Evolutionary conservation across 371 early-diverging fungal species (phyloP), one percentile per base, ranked within the genome.

Genomic region (Apophysomyces trapeziformis): DNA sequence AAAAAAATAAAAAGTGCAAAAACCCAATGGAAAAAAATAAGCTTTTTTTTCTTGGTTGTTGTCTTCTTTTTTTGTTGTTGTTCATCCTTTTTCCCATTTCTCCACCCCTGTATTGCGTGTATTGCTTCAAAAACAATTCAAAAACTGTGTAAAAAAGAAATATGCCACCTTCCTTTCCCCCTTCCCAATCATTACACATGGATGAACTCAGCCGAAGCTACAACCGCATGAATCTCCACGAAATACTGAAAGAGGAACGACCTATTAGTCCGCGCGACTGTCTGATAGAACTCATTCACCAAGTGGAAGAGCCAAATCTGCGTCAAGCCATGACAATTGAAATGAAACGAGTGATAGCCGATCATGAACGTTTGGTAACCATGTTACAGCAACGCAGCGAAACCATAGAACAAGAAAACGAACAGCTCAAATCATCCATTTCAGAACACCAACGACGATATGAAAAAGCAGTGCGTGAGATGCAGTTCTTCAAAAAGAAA

Each of bases 401-500:
- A 13, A 32, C 62, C 1, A 26, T 77, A 4, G 71, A 77, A 32
- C 66, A 67, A 26, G 75, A 80, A 66, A 75, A 71, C 39, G 60
- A 68, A 3, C 72, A 74, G 46, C 61, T 75, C 13, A 72, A 71
- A 18, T 13, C 57, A 1, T 60, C 74, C n/a, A 59, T 77, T 6
- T 8, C 32, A 5, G 80, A 80, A 21, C 71, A 69, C 18, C 80
- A 80, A 47, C 67, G 69, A 38, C 69, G 77, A 37, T 82, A 82
- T 43, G 82, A 82, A 57, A 82, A 82, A 45, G 82, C 82, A 1
- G 82, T 82, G 11, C 68, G 82, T 9, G 82, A 82, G 57, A 79
- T 79, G 79, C 79, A 82, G 21, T 82, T 79, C 38, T 82, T 79
- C 39, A 71, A 74, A 60, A 77, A 71, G 58, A 75, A 77, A 47